phyloP scores from a whole-genome alignment of 2,329 filamentous ascomycete species.

The Monilinia vaccinii-corymbosi region DNA sequence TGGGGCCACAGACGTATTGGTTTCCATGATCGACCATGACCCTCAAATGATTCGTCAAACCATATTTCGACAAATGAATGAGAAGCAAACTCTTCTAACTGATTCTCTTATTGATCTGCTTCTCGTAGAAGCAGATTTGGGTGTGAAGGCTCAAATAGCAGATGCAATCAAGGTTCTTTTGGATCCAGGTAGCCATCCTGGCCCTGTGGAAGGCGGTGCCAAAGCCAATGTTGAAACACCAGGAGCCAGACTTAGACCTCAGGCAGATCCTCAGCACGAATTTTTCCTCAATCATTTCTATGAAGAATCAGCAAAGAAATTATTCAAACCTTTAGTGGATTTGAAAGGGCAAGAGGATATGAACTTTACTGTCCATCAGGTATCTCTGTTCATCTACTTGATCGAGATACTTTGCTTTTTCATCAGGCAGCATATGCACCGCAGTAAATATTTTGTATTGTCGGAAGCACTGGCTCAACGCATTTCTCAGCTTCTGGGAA shows the following conservation, averaged over 20 bases:
- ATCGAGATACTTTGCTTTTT: constrained; percentile 94
- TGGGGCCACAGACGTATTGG: constrained; percentile 86
- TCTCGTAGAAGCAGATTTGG: constrained; percentile 82
- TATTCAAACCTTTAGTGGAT: constrained; percentile 80
- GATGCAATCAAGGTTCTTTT: constrained; percentile 92
- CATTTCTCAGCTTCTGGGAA: constrained; percentile 72
- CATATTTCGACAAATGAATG: constrained; percentile 83
- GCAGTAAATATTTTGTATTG: constrained; percentile 82
- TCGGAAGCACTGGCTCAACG: constrained; percentile 68
- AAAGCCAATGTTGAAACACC: constrained; percentile 62
- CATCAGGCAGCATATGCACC: constrained; percentile 76
- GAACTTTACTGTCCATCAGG: constrained; percentile 70
- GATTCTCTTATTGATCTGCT: constrained; percentile 90
- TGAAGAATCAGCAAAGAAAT: constrained; percentile 70
- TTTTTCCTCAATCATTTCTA: constrained; percentile 84
- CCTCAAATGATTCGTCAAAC: constrained; percentile 88
- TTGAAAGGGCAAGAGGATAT: constrained; percentile 62
- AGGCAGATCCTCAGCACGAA: constrained; percentile 66
- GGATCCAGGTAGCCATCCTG: constrained; percentile 55
- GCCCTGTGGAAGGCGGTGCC: constrained; percentile 48
- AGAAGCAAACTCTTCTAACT: constrained; percentile 76
- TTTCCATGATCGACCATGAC: constrained; percentile 93
- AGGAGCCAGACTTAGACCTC: constrained; percentile 50
- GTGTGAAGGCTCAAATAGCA: constrained; percentile 90
- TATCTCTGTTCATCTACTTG: constrained; percentile 82